Percentiles rank a stretch among this genome's conserved stretches.
phyloP scores from a whole-genome alignment of 169 alveolate genomes.

The Eimeria sp. region DNA sequence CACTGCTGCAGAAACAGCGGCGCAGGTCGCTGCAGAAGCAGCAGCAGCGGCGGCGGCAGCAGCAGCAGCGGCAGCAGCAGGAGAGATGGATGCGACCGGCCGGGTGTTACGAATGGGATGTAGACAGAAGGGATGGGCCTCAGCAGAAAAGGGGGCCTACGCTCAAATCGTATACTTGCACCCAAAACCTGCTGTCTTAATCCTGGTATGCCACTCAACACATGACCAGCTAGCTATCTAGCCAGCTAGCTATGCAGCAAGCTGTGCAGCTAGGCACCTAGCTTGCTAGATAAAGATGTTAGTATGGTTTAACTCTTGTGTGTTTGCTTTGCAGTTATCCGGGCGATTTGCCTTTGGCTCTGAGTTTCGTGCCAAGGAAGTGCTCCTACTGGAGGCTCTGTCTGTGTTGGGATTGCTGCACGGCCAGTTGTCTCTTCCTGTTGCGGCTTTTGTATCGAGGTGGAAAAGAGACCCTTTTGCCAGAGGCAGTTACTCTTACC shows the following conservation, averaged over 20 bases:
- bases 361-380: too few relatives aligned
- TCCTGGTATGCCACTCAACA: slow-evolving; percentile 42
- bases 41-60: slow-evolving; percentile 26
- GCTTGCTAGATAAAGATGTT: not conserved
- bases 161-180: slow-evolving; percentile 79
- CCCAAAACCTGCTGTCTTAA: slow-evolving; percentile 76
- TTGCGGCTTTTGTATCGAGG: too few relatives aligned
- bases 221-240: not conserved
- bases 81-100: not conserved
- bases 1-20: not conserved
- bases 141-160: slow-evolving; percentile 56
- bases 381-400: too few relatives aligned
- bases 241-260: slow-evolving; percentile 1
- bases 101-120: slow-evolving; percentile 7
- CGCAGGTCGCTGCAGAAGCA: slow-evolving; percentile 14
- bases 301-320: too few relatives aligned
- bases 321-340: too few relatives aligned
- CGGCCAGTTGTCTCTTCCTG: too few relatives aligned
- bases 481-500: too few relatives aligned
- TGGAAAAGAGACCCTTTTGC: too few relatives aligned
- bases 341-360: too few relatives aligned
- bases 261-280: not conserved
- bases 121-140: slow-evolving; percentile 78
- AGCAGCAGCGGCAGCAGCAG: slow-evolving; percentile 2
- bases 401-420: too few relatives aligned